A percentile compares a stretch with the other conserved stretches of the same genome.
phyloP scores from a whole-genome alignment of 1,284 basidiomycete species.

The Leccinum fallax region DNA sequence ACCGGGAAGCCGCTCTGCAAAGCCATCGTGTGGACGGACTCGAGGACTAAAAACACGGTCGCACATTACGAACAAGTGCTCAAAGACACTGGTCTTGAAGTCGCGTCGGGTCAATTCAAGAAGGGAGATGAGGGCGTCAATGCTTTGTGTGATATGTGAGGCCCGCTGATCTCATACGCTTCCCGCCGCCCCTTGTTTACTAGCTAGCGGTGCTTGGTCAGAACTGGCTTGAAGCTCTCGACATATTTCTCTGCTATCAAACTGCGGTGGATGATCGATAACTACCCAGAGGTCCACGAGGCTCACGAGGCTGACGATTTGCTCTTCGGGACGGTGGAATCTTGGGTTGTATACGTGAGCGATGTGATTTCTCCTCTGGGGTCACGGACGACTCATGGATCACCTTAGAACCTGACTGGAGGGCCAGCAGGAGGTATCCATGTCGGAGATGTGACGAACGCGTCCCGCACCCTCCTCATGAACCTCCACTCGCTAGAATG shows the following conservation, averaged over 20 bases:
- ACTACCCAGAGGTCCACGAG: slow-evolving; percentile 76
- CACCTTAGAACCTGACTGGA: slow-evolving; percentile 78
- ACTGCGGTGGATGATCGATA: slow-evolving; percentile 95
- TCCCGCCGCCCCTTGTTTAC: not conserved
- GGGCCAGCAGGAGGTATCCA: slow-evolving; percentile 72
- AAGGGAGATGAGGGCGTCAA: slow-evolving; percentile 73
- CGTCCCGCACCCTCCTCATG: slow-evolving; percentile 93
- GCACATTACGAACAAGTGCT: slow-evolving; percentile 78
- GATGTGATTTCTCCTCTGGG: slow-evolving; percentile 7
- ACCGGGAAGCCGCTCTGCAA: slow-evolving; percentile 88
- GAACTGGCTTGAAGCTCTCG: slow-evolving; percentile 90
- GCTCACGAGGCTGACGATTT: slow-evolving; percentile 87
- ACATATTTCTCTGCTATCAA: slow-evolving; percentile 98
- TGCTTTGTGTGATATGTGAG: slow-evolving; percentile 71
- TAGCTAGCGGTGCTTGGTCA: slow-evolving; percentile 31
- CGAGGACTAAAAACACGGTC: slow-evolving; percentile 85
- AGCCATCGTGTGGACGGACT: slow-evolving; percentile 97
- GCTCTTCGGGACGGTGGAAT: slow-evolving; percentile 94
- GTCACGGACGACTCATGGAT: slow-evolving; percentile 2
- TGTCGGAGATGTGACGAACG: slow-evolving; percentile 95
- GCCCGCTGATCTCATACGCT: not conserved
- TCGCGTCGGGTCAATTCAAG: slow-evolving; percentile 63
- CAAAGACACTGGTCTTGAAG: slow-evolving; percentile 74
- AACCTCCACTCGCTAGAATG: slow-evolving; percentile 83
- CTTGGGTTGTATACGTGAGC: slow-evolving; percentile 91